Conservation (phyloP, 306 rosid species). For the Macrotyloma uniflorum region DNA sequence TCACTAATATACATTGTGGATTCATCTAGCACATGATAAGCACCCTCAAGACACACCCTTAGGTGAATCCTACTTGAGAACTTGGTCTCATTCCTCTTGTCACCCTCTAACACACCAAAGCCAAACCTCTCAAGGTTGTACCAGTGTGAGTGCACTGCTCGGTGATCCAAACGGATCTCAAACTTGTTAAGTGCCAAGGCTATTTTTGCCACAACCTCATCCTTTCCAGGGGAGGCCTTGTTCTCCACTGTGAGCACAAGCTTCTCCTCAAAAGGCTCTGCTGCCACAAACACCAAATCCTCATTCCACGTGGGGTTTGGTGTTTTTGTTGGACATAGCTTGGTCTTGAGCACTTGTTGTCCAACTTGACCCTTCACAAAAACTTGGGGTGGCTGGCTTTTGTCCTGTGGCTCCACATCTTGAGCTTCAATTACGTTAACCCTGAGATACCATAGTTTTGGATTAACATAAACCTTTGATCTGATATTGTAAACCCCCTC, state of each 20-base stretch:
- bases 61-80: conserved; percentile 58
- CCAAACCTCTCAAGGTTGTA: conserved; percentile 72
- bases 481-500: conserved; percentile 70
- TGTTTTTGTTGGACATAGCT: conserved; percentile 58
- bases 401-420: conserved; percentile 66
- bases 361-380: conserved; percentile 76
- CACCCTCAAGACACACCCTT: conserved; percentile 81
- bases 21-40: conserved; percentile 84
- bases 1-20: conserved; percentile 83
- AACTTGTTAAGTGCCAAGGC: conserved; percentile 50
- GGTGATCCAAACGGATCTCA: conserved; percentile 75
- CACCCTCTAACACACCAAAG: conserved; percentile 73
- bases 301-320: conserved; percentile 77
- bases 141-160: conserved; percentile 68
- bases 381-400: conserved; percentile 65
- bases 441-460: conserved; percentile 79
- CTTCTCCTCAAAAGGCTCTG: conserved; percentile 84
- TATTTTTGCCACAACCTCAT: conserved; percentile 57
- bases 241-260: conserved; percentile 66
- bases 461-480: conserved; percentile 84
- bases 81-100: conserved; percentile 65
- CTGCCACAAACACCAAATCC: conserved; percentile 78
- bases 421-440: conserved; percentile 87
- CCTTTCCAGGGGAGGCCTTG: conserved; percentile 55
- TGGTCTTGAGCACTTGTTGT: conserved; percentile 70